These are phyloP conservation scores for Casuarina glauca DNA, from an alignment of 306 rosid genomes.

Conservation along the genomic window DNA sequence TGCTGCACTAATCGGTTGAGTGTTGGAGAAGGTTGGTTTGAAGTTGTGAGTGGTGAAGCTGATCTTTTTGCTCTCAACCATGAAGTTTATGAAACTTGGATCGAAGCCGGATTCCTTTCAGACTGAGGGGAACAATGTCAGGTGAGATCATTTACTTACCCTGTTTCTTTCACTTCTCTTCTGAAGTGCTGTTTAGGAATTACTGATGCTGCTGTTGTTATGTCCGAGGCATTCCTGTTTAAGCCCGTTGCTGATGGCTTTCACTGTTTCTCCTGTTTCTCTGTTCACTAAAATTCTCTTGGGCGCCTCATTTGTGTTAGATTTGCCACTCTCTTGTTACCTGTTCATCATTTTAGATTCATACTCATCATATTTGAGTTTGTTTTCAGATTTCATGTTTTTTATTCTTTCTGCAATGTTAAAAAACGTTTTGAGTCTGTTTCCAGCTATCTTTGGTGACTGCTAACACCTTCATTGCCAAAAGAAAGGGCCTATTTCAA, in stretches of 20 bases:
- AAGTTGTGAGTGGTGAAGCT: slow-evolving; percentile 29
- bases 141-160: slow-evolving; percentile 58
- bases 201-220: background rate
- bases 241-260: background rate
- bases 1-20: slow-evolving; percentile 38
- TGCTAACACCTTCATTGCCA: background rate
- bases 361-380: background rate
- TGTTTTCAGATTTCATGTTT: background rate
- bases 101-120: slow-evolving; percentile 92
- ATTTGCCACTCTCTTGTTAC: background rate
- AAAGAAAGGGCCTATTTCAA: slow-evolving; percentile 1
- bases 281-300: slow-evolving; percentile 6
- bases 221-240: background rate
- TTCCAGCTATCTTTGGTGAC: slow-evolving; percentile 18
- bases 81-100: slow-evolving; percentile 99
- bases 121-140: slow-evolving; percentile 69
- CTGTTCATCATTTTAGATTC: background rate
- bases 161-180: slow-evolving; percentile 19
- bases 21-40: slow-evolving; percentile 32
- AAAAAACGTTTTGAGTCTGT: background rate
- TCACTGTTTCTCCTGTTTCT: slow-evolving; percentile 4
- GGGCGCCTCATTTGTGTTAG: background rate
- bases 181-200: background rate
- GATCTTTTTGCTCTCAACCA: slow-evolving; percentile 54
- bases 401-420: background rate